phyloP scores from a whole-genome alignment of 2,329 filamentous ascomycete species.

The Botrytis pseudocinerea region DNA sequence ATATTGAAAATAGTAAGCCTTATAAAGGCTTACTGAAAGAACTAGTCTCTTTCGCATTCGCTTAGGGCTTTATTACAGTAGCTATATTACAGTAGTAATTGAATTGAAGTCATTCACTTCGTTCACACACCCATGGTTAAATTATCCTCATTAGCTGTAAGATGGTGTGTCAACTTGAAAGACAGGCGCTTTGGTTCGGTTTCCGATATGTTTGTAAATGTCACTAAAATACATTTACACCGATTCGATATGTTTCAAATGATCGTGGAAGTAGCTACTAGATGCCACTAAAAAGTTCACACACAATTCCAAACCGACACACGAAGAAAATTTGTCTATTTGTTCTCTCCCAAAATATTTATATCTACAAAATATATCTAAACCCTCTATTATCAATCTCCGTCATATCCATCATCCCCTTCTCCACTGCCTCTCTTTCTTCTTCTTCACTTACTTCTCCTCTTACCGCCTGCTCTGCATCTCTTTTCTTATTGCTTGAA shows the following conservation, averaged over 20 bases:
- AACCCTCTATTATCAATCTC: constrained; percentile 57
- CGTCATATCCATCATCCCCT: constrained; percentile 56
- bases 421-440: constrained; percentile 53
- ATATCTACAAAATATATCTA: constrained; percentile 48
- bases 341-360: background rate
- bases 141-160: no score
- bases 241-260: background rate
- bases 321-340: no score
- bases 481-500: constrained; percentile 53
- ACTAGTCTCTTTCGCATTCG: no score
- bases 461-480: constrained; percentile 45
- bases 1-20: no score
- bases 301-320: rapidly evolving
- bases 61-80: no score
- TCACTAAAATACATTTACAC: background rate
- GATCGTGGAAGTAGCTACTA: background rate
- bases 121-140: no score
- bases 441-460: constrained; percentile 43
- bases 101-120: no score
- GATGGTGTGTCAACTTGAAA: no score
- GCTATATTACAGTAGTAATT: no score
- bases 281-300: background rate
- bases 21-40: no score
- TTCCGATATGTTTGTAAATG: background rate
- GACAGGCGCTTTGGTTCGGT: no score